These are phyloP conservation scores for Tieghemostelium lacteum DNA, from an alignment of 78 protist species.

Conservation along the genomic window DNA sequence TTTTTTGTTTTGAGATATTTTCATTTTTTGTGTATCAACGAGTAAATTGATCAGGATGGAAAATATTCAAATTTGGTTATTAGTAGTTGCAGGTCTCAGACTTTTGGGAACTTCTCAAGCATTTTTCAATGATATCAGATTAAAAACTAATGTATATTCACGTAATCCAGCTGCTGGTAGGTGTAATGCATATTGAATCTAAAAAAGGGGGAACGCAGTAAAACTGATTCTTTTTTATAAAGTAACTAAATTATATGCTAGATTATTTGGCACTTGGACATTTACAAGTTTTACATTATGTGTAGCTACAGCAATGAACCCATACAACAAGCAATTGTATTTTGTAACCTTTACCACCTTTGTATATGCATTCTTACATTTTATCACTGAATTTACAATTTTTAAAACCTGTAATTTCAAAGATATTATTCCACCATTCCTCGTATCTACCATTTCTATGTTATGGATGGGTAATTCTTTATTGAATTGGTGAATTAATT, in stretches of 20 bases:
- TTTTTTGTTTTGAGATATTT: no score
- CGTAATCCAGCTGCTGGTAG: constrained; percentile 41
- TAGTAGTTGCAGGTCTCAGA: constrained; percentile 49
- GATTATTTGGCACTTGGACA: constrained; percentile 73
- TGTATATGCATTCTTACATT: constrained; percentile 38
- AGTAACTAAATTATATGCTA: constrained; percentile 41
- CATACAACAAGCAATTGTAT: constrained; percentile 44
- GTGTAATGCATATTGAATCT: not conserved
- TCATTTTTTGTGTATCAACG: no score
- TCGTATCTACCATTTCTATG: constrained; percentile 35
- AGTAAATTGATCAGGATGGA: constrained; percentile 20
- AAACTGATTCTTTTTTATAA: not conserved
- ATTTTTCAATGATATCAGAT: constrained; percentile 35
- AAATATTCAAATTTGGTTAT: constrained; percentile 68
- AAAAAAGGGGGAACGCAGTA: not conserved
- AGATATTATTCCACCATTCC: constrained; percentile 64
- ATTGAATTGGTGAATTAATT: constrained; percentile 48
- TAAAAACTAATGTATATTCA: constrained; percentile 67
- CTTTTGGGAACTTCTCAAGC: constrained; percentile 53
- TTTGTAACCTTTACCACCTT: constrained; percentile 34
- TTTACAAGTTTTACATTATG: constrained; percentile 58
- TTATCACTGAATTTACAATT: constrained; percentile 33
- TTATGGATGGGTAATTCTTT: constrained; percentile 65
- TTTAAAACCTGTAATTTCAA: constrained; percentile 20
- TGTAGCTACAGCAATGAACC: constrained; percentile 40